Base-by-base conservation (phyloP, 345 rosid genomes). In the Limnanthes douglasii region DNA sequence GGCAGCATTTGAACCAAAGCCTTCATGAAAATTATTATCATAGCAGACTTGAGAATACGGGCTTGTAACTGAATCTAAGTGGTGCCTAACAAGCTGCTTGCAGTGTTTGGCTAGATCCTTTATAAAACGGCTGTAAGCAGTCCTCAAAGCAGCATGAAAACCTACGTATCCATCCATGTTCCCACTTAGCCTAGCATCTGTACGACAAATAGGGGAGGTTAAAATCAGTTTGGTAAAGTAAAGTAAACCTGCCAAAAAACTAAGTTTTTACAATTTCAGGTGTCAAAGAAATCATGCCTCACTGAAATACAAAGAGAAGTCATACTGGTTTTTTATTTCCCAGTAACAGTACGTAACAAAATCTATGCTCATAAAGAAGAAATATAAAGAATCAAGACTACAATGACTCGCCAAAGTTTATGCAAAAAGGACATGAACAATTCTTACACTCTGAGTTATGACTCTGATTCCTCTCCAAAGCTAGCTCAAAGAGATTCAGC, bases 31-130 rank as follows among this genome's bases (percentile, higher is more conserved):
- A 45, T 65, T 70, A 31, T 54, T 74, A 65, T 80, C 96, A 35
- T 80, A 90, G 46, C 86, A 84, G 25, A 80, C 92, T 66, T 64
- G 84, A 35, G 96, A 90, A 48, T 90, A 84, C 53, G 95, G 81
- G 31, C 98, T 84, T 3, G 96, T 90, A 16, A 70, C 96, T 19
- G 98, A 90, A 69, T 90, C 92, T 33, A 84, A 92, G 60, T 84
- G 98, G 50, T 90, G 95, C 41, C 85, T 65, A 44, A 77, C 82
- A 50, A 84, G 48, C 41, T 84, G 80, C 72, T 80, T 84, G 69
- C 98, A 80, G 37, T 84, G 78, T 63, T 78, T 77, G 5, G 94
- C 68, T 21, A 80, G 81, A 33, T 80, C 79, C 57, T 59, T 72
- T 43, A 90, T 61, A 39, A 90, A 80, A 11, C 72, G 70, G 45